A percentile compares a stretch with the other conserved stretches of the same genome.
phyloP scores from a whole-genome alignment of 306 rosid genomes.

The Cicer yamashitae region DNA sequence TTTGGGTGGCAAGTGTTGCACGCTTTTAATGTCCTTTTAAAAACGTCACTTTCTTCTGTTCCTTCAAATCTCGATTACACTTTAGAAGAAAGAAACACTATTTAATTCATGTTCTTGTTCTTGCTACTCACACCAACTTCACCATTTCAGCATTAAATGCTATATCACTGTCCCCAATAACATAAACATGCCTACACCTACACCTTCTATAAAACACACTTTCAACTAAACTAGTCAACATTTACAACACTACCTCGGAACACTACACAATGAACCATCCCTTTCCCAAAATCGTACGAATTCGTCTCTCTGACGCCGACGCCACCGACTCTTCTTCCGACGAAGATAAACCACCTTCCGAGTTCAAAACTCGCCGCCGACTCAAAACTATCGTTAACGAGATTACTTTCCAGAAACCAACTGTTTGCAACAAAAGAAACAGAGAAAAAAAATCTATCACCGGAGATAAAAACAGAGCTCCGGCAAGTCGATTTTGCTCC shows the following conservation, averaged over 20 bases:
- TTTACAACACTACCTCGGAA: neutral
- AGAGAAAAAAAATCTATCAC: neutral
- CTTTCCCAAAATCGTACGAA: conserved; percentile 56
- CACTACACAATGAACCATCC: conserved; percentile 26
- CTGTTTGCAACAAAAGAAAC: conserved; percentile 42
- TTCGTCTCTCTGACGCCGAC: conserved; percentile 66
- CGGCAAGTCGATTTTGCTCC: conserved; percentile 10
- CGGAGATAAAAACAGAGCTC: neutral
- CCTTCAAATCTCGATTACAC: no score
- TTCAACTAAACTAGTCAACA: conserved; percentile 51
- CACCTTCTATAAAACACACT: conserved; percentile 55
- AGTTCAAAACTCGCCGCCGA: conserved; percentile 48
- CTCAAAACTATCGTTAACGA: conserved; percentile 75
- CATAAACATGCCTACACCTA: conserved; percentile 38
- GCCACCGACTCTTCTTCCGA: conserved; percentile 94
- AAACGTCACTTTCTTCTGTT: no score
- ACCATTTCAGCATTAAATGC: conserved; percentile 52
- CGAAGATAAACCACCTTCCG: conserved; percentile 35
- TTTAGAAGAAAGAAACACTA: no score
- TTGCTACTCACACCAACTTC: conserved; percentile 1
- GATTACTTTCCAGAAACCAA: conserved; percentile 50
- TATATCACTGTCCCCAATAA: neutral
- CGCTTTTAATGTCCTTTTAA: no score
- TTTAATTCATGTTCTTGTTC: no score
- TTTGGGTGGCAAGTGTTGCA: no score